Percentiles rank a stretch among this genome's conserved stretches.
These are phyloP conservation scores for Colletotrichum endophyticum DNA, from an alignment of 2,329 filamentous ascomycete species.

Conservation along the genomic window DNA sequence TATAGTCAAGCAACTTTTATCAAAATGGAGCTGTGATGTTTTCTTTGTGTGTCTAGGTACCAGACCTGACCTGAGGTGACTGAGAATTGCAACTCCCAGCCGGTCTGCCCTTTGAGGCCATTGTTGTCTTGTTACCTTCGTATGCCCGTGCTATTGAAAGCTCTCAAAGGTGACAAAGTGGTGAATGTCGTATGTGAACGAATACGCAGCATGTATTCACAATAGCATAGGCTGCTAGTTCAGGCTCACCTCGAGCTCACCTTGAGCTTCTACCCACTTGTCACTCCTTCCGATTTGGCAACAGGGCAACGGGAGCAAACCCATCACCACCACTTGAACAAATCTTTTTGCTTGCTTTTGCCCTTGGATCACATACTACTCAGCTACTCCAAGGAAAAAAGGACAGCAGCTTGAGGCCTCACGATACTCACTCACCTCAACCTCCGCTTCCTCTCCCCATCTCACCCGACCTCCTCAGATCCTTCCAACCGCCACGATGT, in stretches of 20 bases:
- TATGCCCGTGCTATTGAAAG: neutral
- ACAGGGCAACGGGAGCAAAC: neutral
- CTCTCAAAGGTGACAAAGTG: neutral
- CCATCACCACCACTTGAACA: neutral
- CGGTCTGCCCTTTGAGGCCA: neutral
- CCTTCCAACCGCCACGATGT: slow-evolving; percentile 29
- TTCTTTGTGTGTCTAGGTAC: neutral
- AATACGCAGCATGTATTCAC: neutral
- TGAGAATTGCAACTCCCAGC: neutral
- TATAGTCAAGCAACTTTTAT: rapidly evolving
- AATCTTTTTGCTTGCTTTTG: neutral
- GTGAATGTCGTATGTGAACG: neutral
- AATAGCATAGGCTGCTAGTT: neutral
- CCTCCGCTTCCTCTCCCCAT: neutral
- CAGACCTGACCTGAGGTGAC: neutral
- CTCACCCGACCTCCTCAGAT: neutral
- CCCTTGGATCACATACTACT: neutral
- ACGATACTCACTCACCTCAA: neutral
- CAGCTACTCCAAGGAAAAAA: neutral
- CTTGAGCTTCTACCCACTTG: neutral
- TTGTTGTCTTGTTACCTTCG: neutral
- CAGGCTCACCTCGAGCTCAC: neutral
- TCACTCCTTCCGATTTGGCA: neutral
- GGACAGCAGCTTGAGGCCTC: neutral
- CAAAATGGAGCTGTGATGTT: neutral